Evolutionary conservation across 2,329 filamentous ascomycete species (phyloP).

Genomic region (Fusarium sterilihyphosum): DNA sequence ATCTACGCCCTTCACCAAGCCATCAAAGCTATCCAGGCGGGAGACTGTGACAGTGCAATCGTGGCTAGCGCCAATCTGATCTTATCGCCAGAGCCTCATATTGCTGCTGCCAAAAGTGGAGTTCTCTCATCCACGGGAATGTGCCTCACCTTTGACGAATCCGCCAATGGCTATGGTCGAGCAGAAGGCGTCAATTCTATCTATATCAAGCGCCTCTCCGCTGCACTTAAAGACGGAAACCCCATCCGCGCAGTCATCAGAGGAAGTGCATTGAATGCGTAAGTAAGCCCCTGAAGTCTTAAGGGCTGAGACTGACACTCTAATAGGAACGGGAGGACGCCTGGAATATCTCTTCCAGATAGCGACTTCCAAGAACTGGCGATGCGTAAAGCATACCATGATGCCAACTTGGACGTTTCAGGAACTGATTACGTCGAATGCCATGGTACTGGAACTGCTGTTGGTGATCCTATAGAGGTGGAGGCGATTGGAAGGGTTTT

Average conservation of each 20-base stretch:
- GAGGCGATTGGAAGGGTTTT: background rate
- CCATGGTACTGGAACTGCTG: background rate
- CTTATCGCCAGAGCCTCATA: background rate
- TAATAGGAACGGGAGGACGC: background rate
- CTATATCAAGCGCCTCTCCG: background rate
- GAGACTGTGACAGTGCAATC: background rate
- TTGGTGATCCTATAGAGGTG: background rate
- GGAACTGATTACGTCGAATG: background rate
- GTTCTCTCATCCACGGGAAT: background rate
- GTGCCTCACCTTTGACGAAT: background rate
- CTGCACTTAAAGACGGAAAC: background rate
- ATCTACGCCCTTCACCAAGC: background rate
- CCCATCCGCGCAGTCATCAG: background rate
- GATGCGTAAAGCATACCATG: background rate
- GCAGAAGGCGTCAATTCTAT: background rate
- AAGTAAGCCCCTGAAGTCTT: accelerated
- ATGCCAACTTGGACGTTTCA: background rate
- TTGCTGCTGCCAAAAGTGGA: background rate
- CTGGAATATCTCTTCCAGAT: background rate
- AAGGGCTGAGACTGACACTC: accelerated
- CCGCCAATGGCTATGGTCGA: background rate
- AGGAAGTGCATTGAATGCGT: background rate
- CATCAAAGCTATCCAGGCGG: background rate
- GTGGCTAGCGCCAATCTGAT: background rate
- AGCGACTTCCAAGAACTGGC: background rate